phyloP scores from a whole-genome alignment of 78 protist genomes.

The Chrysochromulina tobinii region DNA sequence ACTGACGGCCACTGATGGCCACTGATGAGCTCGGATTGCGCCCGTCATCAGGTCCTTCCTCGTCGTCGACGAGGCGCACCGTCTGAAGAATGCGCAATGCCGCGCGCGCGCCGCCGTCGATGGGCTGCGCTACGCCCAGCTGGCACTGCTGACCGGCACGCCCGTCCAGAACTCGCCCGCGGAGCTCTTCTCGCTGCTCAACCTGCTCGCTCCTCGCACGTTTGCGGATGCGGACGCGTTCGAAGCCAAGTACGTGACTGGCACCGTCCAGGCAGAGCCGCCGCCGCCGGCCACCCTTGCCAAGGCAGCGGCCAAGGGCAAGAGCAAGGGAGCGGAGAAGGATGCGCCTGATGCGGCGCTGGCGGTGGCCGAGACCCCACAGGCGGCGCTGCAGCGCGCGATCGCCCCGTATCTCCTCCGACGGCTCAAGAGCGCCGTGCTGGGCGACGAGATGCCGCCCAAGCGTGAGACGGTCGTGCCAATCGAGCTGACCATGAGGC shows the following conservation, averaged over 20 bases:
- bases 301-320: too few species aligned
- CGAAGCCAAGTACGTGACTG: not conserved
- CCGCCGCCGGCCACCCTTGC: too few species aligned
- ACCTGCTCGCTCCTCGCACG: conserved; percentile 75
- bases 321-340: too few species aligned
- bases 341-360: too few species aligned
- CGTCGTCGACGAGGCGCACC: conserved; percentile 71
- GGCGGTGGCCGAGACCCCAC: too few species aligned
- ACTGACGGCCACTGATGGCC: too few species aligned
- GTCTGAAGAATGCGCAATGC: conserved; percentile 51
- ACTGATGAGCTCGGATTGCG: too few species aligned
- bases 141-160: conserved; percentile 38
- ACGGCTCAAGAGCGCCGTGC: conserved; percentile 87
- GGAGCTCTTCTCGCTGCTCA: conserved; percentile 85
- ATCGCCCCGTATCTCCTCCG: conserved; percentile 86
- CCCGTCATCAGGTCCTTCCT: too few species aligned
- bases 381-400: conserved; percentile 68
- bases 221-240: conserved; percentile 22
- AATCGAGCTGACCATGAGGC: conserved; percentile 85
- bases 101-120: not conserved
- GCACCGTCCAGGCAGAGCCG: not conserved
- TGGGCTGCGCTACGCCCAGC: not conserved
- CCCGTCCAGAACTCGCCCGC: conserved; percentile 31
- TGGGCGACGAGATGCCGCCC: conserved; percentile 75
- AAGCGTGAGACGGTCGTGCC: conserved; percentile 89